A percentile compares a stretch with the other conserved stretches of the same genome.
phyloP scores from a whole-genome alignment of 768 basidiomycete genomes.

The Hygrocybe coccinea region DNA sequence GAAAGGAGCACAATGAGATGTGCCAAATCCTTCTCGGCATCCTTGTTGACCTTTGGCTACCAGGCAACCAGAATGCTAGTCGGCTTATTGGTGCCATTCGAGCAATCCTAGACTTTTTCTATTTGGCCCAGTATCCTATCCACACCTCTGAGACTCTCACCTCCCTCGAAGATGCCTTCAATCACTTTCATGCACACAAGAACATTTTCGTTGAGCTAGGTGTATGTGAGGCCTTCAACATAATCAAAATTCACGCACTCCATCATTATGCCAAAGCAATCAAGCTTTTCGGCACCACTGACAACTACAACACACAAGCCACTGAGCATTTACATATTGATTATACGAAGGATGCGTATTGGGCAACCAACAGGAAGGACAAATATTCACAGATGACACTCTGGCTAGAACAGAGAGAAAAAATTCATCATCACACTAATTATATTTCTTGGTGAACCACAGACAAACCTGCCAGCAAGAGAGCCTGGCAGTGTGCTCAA shows the following conservation, averaged over 20 bases:
- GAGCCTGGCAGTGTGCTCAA: background rate
- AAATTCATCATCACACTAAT: constrained; percentile 22
- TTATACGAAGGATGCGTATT: constrained; percentile 29
- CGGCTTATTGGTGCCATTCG: constrained; percentile 16
- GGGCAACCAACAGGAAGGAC: constrained; percentile 23
- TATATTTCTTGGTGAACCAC: constrained; percentile 26
- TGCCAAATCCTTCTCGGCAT: constrained; percentile 21
- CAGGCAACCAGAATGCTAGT: background rate
- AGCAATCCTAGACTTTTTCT: constrained; percentile 33
- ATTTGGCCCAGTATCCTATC: constrained; percentile 24
- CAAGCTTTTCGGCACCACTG: constrained; percentile 12
- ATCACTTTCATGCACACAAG: constrained; percentile 26
- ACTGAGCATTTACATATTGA: constrained; percentile 12
- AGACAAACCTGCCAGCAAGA: background rate
- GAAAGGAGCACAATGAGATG: constrained; percentile 35
- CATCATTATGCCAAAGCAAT: constrained; percentile 6
- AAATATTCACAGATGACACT: constrained; percentile 36
- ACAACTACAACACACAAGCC: constrained; percentile 15
- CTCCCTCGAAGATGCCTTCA: constrained; percentile 19
- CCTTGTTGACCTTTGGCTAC: constrained; percentile 18
- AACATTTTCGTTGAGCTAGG: constrained; percentile 24
- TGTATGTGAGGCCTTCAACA: constrained; percentile 6
- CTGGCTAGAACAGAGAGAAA: constrained; percentile 35
- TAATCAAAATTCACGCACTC: constrained; percentile 8
- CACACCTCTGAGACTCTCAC: constrained; percentile 25